Evolutionary conservation across 371 early-diverging fungal species (phyloP).

Genomic region (Mucor indicus): DNA sequence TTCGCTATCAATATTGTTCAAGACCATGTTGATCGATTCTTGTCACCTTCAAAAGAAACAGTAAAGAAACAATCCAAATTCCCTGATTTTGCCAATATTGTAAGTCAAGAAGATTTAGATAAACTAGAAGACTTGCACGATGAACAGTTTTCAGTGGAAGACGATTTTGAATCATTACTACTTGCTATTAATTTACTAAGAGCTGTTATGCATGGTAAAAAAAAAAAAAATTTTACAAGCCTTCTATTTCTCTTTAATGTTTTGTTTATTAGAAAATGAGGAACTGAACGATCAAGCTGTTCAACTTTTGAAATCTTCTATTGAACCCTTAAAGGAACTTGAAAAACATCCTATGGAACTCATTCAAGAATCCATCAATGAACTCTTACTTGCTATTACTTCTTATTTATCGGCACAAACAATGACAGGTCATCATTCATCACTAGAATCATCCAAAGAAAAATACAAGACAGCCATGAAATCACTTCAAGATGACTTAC

Average conservation of each 20-base stretch:
- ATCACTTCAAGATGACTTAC: constrained; percentile 71
- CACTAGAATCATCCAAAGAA: constrained; percentile 39
- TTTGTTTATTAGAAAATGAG: constrained; percentile 45
- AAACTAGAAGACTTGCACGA: constrained; percentile 47
- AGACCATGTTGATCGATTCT: constrained; percentile 27
- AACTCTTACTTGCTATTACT: constrained; percentile 55
- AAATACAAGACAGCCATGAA: constrained; percentile 73
- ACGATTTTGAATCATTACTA: constrained; percentile 39
- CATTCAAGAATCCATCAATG: constrained; percentile 57
- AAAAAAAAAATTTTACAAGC: no score
- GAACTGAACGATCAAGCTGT: constrained; percentile 44
- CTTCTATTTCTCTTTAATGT: not conserved
- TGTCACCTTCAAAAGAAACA: constrained; percentile 4
- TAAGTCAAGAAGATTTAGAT: constrained; percentile 24
- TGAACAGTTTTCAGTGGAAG: constrained; percentile 47
- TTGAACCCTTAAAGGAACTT: constrained; percentile 55
- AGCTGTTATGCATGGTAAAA: constrained; percentile 47
- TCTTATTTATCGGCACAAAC: constrained; percentile 34
- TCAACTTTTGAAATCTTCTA: constrained; percentile 46
- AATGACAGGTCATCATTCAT: constrained; percentile 12
- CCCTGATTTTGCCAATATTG: constrained; percentile 35
- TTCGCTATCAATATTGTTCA: constrained; percentile 74
- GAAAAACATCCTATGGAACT: constrained; percentile 48
- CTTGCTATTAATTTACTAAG: constrained; percentile 43
- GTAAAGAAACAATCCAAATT: not conserved